Percentiles rank a stretch among this genome's conserved stretches.
Conservation (phyloP, 805 yeast species). For the Hanseniaspora valbyensis region DNA sequence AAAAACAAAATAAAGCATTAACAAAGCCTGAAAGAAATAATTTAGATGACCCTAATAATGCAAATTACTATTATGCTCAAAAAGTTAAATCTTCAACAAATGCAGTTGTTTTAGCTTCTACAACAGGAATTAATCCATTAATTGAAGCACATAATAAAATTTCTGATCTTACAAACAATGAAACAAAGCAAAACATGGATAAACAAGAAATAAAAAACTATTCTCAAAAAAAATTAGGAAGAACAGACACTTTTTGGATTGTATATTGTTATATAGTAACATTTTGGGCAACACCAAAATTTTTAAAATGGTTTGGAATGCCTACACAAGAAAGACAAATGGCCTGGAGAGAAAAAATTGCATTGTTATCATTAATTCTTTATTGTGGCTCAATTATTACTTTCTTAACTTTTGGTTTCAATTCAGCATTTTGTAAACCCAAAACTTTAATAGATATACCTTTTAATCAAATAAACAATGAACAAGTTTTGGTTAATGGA, state of each 20-base stretch:
- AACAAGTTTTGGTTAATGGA: conserved; percentile 48
- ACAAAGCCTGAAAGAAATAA: conserved; percentile 77
- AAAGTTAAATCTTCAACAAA: conserved; percentile 55
- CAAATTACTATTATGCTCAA: conserved; percentile 67
- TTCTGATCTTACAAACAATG: not conserved
- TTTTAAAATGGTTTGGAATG: conserved; percentile 65
- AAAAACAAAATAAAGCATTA: conserved; percentile 39
- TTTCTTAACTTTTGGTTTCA: conserved; percentile 80
- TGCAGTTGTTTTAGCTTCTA: conserved; percentile 31
- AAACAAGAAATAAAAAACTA: conserved; percentile 16
- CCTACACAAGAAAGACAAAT: conserved; percentile 67
- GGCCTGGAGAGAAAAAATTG: conserved; percentile 97
- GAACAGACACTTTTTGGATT: conserved; percentile 50
- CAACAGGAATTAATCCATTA: conserved; percentile 9
- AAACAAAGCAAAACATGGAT: not conserved
- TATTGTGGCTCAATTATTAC: conserved; percentile 70
- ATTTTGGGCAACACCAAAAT: conserved; percentile 82
- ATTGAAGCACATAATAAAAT: not conserved
- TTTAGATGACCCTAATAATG: conserved; percentile 52
- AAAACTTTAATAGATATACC: conserved; percentile 23
- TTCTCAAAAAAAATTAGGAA: conserved; percentile 14
- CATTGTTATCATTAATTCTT: conserved; percentile 62
- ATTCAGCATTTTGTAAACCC: conserved; percentile 59
- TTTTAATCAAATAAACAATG: conserved; percentile 33
- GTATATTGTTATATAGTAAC: conserved; percentile 70